Evolutionary conservation across 208 protist species (phyloP), one percentile per base, ranked within the genome.

Genomic region (Trypanosoma platydactyli): DNA sequence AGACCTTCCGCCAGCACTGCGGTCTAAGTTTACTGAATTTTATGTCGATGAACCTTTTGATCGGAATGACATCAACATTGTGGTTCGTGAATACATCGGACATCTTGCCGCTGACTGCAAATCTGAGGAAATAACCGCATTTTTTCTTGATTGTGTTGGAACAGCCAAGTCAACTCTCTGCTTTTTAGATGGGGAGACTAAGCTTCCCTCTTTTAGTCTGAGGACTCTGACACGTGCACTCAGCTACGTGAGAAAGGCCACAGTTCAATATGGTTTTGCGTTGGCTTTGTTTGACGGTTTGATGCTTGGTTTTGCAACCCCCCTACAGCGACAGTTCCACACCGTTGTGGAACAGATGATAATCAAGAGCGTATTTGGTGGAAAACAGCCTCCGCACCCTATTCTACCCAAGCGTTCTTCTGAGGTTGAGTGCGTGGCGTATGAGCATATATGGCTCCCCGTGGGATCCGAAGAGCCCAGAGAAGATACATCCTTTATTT

Each of bases 11-110:
- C 86, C 87, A 27, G 91, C 84, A 6, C 62, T 99, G 50, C 76
- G 97, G 9, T 94, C 91, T 15, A 86, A 98, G 42, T 99, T 99
- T 74, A 98, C 98, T 6, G 99, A 99, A 78, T 88, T 99, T 59
- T 99, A 98, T 79, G 98, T 99, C 4, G 91, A 95, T 42, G 98
- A 99, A 63, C 77, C 99, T 5, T 90, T 84, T 44, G 92, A 97
- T 53, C 50, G 48, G n/a, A 91, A 88, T 56, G 98, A 99, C 73
- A 89, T 99, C 35, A 76, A 61, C 46, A 85, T 93, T 27, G 73
- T 99, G 1, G 96, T 99, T 0, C 85, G 80, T 33, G 83, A 91
- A 66, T 97, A 96, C 71, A 87, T 98, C 42, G 86, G 81, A 16
- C 91, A 90, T 67, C 68, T 94, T 24, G 79, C 87, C 0, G 50